Evolutionary conservation across 2,329 filamentous ascomycete species (phyloP), one percentile per base, ranked within the genome.

Genomic region (Nigrospora oryzae): DNA sequence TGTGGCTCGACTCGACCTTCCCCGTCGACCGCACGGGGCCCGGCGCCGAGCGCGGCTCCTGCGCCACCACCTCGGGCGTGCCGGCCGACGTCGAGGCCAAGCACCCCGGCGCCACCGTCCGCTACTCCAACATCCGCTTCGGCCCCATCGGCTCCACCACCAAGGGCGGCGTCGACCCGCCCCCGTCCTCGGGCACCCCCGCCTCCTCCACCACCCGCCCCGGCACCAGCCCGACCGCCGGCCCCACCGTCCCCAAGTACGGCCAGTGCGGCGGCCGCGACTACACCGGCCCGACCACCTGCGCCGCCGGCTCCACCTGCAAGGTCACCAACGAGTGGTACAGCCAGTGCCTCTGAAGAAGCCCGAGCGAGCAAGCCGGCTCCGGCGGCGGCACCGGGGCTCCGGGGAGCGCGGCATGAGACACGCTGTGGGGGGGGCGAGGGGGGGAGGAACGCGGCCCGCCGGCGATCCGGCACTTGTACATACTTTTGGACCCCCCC

Each of bases 1-100:
- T 58, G 51, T 85, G 81, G 82, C 74, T 86, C 53, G 81, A 85
- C 66, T 56, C 53, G 8, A 71, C 69, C 50, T 79, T 73, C 65
- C 77, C 78, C 36, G 65, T 67, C 43, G 48, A 50, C 45, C 47
- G 62, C 8, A 61, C 63, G 16, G 49, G 45, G 2, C 63, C 65
- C 14, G 74, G 74, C 54, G 58, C 63, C 43, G 60, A 60, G 23
- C 69, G 74, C 52, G 74, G 74, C 40, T 59, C 63, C n/a, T 78
- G 74, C 57, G 46, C 62, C 46, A 66, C 63, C 17, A 57, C 54
- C 44, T 70, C 69, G 13, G 73, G 73, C 28, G 63, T 59, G 13
- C 74, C 74, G 15, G 46, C 52, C 13, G 63, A 66, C 11, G 63
- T 77, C 41, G 66, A 74, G 58, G 16, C 55, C 12, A 51, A 61